A percentile compares a stretch with the other conserved stretches of the same genome.
These are phyloP conservation scores for Plasmopara muralis DNA, from an alignment of 352 stramenopile genomes.

Conservation along the genomic window DNA sequence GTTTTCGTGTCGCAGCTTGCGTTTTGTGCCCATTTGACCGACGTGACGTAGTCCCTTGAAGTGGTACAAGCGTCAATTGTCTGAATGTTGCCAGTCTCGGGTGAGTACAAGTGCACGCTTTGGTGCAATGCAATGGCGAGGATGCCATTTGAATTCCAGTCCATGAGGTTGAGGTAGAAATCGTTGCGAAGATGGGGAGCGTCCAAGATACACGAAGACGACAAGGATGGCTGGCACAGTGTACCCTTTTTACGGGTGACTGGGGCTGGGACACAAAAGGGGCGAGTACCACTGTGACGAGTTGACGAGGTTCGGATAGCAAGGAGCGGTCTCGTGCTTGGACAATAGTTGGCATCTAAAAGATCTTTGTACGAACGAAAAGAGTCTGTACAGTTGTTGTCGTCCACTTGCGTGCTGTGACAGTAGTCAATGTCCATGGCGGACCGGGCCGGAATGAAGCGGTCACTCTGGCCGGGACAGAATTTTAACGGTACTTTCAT, in stretches of 20 bases:
- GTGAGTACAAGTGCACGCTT: conserved; percentile 95
- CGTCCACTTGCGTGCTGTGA: conserved; percentile 4
- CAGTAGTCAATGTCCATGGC: conserved; percentile 6
- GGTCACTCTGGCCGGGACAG: conserved; percentile 1
- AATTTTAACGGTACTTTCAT: neutral
- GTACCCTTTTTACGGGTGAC: neutral
- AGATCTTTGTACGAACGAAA: conserved; percentile 4
- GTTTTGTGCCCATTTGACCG: conserved; percentile 81
- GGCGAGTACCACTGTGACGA: neutral
- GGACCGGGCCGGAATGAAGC: conserved; percentile 7
- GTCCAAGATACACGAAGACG: conserved; percentile 88
- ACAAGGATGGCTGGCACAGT: conserved; percentile 11
- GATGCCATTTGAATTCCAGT: conserved; percentile 91
- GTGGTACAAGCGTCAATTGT: conserved; percentile 61
- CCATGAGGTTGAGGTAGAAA: conserved; percentile 97
- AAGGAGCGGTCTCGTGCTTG: neutral
- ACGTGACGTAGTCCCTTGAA: conserved; percentile 90
- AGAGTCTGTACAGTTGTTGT: neutral
- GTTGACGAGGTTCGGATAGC: conserved; percentile 6
- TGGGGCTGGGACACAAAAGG: neutral
- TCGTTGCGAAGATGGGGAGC: conserved; percentile 95
- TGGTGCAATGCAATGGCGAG: conserved; percentile 91
- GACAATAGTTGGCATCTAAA: conserved; percentile 1
- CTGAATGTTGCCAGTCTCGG: conserved; percentile 86
- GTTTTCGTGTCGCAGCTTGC: neutral